Base-by-base conservation (phyloP, 2,329 filamentous ascomycete species). In the Aspergillus sergii region DNA sequence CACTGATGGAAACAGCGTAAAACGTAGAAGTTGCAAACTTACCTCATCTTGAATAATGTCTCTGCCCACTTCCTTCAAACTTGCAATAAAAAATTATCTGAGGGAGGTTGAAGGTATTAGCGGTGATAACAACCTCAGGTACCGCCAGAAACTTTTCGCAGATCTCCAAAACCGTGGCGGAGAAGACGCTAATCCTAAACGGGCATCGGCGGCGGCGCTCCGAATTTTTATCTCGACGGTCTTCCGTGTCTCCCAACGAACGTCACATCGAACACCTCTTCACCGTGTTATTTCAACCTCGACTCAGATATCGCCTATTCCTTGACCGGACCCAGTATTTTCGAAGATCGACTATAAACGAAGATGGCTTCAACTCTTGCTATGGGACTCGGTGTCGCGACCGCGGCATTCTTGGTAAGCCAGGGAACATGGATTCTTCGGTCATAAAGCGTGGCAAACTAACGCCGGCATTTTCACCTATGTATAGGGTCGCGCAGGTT, bases 401-500 rank as follows among this genome's bases (percentile, higher is more conserved):
- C 78, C 36, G 79, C 94, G 57, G 95, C 92, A 48, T 90, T 99
- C 59, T 85, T 99, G 68, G 94, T 97, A 81, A 70, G 87, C 81
- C 46, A 26, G 50, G n/a, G 54, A 46, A 48, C 26, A 36, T 26
- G 19, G 51, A 9, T 11, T 26, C 16, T 32, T 32, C 9, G 10
- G 26, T 26, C 6, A 55, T 26, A 34, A n/a, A 21, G 32, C 3
- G 36, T 55, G 30, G 16, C 28, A 32, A 51, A 32, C 51, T 55
- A 32, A 55, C 32, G 10, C 30, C 12, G 46, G 26, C n/a, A 19
- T 28, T 34, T 51, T 32, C 26, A 34, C n/a, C 26, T 71, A 53
- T 55, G 58, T 59, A 46, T 73, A 97, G 93, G 94, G 95, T 69
- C 92, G 95, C 75, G 94, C 95, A 64, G 94, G 94, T 72, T 86